Percentiles rank a stretch among this genome's conserved stretches.
Conservation (phyloP, 805 yeast genomes). For the Wickerhamiella hasegawae region DNA sequence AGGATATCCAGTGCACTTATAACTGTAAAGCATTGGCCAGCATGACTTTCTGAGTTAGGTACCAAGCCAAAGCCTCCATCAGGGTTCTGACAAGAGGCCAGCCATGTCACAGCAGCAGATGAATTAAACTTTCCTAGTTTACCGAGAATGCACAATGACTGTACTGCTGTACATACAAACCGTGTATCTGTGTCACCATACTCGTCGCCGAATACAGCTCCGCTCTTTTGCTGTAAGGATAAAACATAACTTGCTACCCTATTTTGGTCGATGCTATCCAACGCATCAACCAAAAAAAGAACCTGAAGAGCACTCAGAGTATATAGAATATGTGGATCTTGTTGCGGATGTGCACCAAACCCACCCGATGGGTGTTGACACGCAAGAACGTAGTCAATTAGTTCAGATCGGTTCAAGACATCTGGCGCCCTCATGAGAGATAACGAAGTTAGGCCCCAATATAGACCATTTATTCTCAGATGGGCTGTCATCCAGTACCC, state of each 20-base stretch:
- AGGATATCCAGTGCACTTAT: constrained; percentile 65
- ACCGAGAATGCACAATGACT: constrained; percentile 54
- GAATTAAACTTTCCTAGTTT: constrained; percentile 34
- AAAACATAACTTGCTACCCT: constrained; percentile 22
- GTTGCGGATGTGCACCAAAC: constrained; percentile 77
- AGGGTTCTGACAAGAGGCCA: constrained; percentile 62
- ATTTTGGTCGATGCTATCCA: constrained; percentile 28
- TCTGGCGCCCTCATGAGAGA: constrained; percentile 39
- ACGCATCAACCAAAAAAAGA: constrained; percentile 44
- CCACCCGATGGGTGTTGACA: constrained; percentile 49
- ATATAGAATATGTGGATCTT: constrained; percentile 74
- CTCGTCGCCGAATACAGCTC: constrained; percentile 77
- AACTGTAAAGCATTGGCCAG: constrained; percentile 68
- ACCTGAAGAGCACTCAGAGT: constrained; percentile 83
- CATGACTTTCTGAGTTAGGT: constrained; percentile 92
- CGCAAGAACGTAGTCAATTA: constrained; percentile 48
- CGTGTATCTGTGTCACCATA: constrained; percentile 91
- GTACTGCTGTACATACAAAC: constrained; percentile 70
- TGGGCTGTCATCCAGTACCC: constrained; percentile 89
- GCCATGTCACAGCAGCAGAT: too few relatives aligned
- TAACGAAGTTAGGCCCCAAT: constrained; percentile 85
- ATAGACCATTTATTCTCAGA: constrained; percentile 70
- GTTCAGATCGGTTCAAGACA: constrained; percentile 43
- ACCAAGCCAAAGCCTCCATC: constrained; percentile 92
- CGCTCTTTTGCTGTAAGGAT: constrained; percentile 37